Conservation (phyloP, 169 alveolate genomes). For the Plasmodium cynomolgi region DNA sequence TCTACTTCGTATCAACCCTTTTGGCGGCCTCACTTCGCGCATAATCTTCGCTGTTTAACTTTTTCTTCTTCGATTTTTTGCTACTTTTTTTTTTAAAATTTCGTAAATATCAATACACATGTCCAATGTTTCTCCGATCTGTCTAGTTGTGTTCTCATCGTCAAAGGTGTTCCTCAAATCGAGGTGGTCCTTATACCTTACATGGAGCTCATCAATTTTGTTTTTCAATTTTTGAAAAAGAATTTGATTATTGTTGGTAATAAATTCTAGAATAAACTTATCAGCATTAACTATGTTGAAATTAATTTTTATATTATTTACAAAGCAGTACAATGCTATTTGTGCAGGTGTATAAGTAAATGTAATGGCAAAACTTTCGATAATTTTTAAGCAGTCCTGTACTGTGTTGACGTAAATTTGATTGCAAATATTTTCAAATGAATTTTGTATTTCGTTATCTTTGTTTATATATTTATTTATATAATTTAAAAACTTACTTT, state of each 20-base stretch:
- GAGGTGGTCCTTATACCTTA: constrained; percentile 31
- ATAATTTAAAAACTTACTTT: constrained; percentile 44
- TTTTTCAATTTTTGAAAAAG: constrained; percentile 65
- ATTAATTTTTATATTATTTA: constrained; percentile 60
- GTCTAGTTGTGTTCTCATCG: constrained; percentile 66
- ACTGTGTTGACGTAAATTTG: constrained; percentile 26
- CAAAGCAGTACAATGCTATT: constrained; percentile 59
- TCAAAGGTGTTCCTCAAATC: constrained; percentile 66
- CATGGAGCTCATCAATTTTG: constrained; percentile 51
- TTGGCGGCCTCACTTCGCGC: constrained; percentile 19
- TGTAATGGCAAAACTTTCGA: constrained; percentile 22
- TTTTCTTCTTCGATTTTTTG: constrained; percentile 13
- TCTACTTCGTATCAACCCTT: constrained; percentile 22
- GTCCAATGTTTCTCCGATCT: constrained; percentile 60
- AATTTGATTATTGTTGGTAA: constrained; percentile 67
- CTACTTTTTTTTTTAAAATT: constrained; percentile 10
- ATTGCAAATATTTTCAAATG: constrained; percentile 39
- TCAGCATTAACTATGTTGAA: constrained; percentile 58
- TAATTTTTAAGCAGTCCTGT: constrained; percentile 35
- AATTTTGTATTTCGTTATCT: constrained; percentile 33
- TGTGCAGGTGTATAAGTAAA: constrained; percentile 62
- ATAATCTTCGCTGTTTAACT: constrained; percentile 14
- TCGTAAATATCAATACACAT: constrained; percentile 53
- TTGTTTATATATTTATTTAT: constrained; percentile 46
- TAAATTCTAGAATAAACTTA: constrained; percentile 46